phyloP scores from a whole-genome alignment of 169 alveolate genomes.

The Sarcocystis neurona region DNA sequence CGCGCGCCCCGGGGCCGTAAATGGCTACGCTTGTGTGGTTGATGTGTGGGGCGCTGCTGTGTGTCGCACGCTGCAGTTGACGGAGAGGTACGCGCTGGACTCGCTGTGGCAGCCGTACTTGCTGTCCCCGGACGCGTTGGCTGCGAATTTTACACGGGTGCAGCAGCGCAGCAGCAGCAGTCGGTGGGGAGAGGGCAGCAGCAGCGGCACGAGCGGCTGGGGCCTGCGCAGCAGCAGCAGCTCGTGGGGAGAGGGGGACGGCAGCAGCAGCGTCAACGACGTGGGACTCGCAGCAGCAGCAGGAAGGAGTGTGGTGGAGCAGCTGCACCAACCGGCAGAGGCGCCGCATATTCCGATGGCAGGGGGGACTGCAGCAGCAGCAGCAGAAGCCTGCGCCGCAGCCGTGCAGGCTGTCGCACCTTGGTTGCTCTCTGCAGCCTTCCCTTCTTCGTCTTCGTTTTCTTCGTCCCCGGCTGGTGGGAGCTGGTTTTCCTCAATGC shows the following conservation, averaged over 20 bases:
- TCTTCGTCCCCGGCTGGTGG: background rate
- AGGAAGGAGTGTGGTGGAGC: too few relatives aligned
- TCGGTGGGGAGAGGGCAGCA: too few relatives aligned
- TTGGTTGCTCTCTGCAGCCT: background rate
- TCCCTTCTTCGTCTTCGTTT: background rate
- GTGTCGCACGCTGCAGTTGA: constrained; percentile 23
- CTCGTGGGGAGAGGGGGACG: too few relatives aligned
- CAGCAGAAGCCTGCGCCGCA: background rate
- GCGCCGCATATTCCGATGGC: constrained; percentile 27
- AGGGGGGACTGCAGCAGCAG: background rate
- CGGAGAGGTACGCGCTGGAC: constrained; percentile 26
- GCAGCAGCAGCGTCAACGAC: too few relatives aligned
- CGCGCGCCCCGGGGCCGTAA: background rate
- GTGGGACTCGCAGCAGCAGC: too few relatives aligned
- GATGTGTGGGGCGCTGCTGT: background rate
- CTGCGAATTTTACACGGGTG: too few relatives aligned
- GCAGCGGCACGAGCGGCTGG: too few relatives aligned
- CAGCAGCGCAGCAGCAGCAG: too few relatives aligned
- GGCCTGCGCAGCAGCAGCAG: too few relatives aligned
- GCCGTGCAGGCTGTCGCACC: too few relatives aligned
- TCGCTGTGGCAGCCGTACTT: constrained; percentile 12
- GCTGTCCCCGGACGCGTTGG: constrained; percentile 15
- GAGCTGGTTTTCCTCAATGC: background rate
- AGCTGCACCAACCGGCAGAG: constrained; percentile 1
- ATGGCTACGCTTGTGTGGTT: background rate